Conservation (phyloP, 257 asterid species). For the Scutellaria barbata region DNA sequence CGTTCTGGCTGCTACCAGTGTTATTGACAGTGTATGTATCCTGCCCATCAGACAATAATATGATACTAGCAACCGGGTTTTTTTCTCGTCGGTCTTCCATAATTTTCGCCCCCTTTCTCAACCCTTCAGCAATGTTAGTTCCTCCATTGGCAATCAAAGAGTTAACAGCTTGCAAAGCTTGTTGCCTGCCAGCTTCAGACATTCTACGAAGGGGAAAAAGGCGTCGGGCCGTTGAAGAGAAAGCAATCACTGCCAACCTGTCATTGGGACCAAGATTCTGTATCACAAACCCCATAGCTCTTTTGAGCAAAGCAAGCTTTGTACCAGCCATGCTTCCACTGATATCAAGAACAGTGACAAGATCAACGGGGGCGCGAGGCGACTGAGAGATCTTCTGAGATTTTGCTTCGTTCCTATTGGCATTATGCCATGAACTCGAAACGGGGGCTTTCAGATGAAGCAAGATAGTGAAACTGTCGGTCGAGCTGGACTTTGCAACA, state of each 20-base stretch:
- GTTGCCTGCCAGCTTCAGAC: conserved; percentile 90
- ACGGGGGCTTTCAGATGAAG: conserved; percentile 88
- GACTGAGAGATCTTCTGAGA: conserved; percentile 49
- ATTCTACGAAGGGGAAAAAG: conserved; percentile 87
- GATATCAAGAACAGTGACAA: conserved; percentile 95
- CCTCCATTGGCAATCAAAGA: conserved; percentile 93
- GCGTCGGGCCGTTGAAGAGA: conserved; percentile 95
- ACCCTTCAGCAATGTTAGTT: conserved; percentile 94
- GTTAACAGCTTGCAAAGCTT: conserved; percentile 87
- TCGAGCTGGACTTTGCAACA: conserved; percentile 47
- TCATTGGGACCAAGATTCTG: conserved; percentile 95
- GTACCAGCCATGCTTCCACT: conserved; percentile 99
- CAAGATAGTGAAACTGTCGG: conserved; percentile 63
- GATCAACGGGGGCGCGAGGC: conserved; percentile 92
- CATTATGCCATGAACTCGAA: conserved; percentile 55
- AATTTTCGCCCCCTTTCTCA: conserved; percentile 89
- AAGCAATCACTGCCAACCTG: conserved; percentile 87
- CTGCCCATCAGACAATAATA: conserved; percentile 90
- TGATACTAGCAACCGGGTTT: conserved; percentile 87
- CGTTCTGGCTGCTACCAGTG: conserved; percentile 37
- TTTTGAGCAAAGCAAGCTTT: conserved; percentile 87
- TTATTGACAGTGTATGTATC: conserved; percentile 85
- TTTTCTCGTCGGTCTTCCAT: conserved; percentile 85
- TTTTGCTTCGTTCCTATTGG: conserved; percentile 36
- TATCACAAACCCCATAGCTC: conserved; percentile 98